Base-by-base conservation (phyloP, 2,329 filamentous ascomycete genomes). In the Penicillium oxalicum region DNA sequence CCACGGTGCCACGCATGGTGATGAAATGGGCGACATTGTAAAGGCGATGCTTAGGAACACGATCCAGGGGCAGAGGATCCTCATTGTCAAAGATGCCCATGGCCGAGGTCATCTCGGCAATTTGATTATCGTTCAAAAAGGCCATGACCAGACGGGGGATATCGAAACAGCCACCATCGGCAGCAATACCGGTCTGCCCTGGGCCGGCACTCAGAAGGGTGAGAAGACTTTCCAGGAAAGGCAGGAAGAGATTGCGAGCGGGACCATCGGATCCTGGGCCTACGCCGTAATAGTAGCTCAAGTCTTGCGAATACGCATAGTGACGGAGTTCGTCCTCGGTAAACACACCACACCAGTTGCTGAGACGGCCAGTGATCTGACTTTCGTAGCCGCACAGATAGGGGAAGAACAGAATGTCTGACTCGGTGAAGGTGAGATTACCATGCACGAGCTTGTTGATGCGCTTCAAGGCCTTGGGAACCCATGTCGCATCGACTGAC, bases 351-450 rank as follows among this genome's bases (percentile, higher is more conserved):
- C 84, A 87, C 71, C 80, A 86, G 0, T 82, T 79, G 4, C 80
- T 84, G 4, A 79, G 63, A 2, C 67, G 69, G 1, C 83, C 83
- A 0, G 74, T 80, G 54, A 87, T 85, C 58, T 87, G 83, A 3
- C 77, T 81, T 58, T 88, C 84, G 50, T 84, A 87, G 4, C 82
- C 84, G 56, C 84, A 88, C n/a, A 86, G 72, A 56, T 87, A 86
- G 0, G 82, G 82, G 43, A 87, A 81, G 39, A 77, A 75, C 6
- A 69, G 71, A 37, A 83, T 70, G 49, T 86, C 80, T 1, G 64
- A 67, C 29, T 75, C 67, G 0, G 72, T 75, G 32, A 86, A 72
- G 1, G 74, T 76, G 32, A 86, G 73, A 11, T 63, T 61, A 1
- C 82, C 81, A 0, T 65, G 58, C 29, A 84, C 73, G 32, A 80